Base-by-base conservation (phyloP, 768 basidiomycete species). In the Scleroderma citrinum region DNA sequence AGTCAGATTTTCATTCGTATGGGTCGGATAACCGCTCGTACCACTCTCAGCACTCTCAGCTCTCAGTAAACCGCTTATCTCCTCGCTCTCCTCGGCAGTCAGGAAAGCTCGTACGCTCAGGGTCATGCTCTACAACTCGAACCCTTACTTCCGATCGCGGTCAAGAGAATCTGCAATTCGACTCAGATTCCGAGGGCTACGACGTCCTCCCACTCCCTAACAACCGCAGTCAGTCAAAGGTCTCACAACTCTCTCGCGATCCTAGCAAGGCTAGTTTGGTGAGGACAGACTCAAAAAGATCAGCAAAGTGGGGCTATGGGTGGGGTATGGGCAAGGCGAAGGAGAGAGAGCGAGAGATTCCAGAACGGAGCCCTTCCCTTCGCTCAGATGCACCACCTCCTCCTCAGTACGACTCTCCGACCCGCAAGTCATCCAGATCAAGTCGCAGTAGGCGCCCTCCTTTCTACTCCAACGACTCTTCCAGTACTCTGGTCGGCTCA, bases 401-500 rank as follows among this genome's bases (percentile, higher is more conserved):
- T 11, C 55, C 52, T 17, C 55, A 61, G 3, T 66, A 67, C 51
- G 52, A 64, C 50, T 49, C 69, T 36, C 54, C 64, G 48, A 65
- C 63, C 30, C 69, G 70, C 31, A 60, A 59, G 21, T 70, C 73
- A 44, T 70, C 77, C 3, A 65, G 68, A 57, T 70, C 72, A 39
- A 69, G 57, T 53, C 59, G 47, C 58, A 73, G 44, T 59, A 72
- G 55, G 62, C 73, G 76, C 5, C 73, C 76, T 23, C 65, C 61
- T 7, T 56, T 72, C 14, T 66, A 73, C 26, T 72, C 79, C n/a
- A 78, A 76, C 20, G 83, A 87, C 54, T 87, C 87, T 2, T 71
- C 78, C 1, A 79, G 77, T 54, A 89, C 86, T 2, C 78, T 89
- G 24, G 77, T 89, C n/a, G 86, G 86, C 3, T 85, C 83, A 16